A percentile compares a stretch with the other conserved stretches of the same genome.
Evolutionary conservation across 148 eudicot species (phyloP).

Genomic region (Camellia granthamiana): DNA sequence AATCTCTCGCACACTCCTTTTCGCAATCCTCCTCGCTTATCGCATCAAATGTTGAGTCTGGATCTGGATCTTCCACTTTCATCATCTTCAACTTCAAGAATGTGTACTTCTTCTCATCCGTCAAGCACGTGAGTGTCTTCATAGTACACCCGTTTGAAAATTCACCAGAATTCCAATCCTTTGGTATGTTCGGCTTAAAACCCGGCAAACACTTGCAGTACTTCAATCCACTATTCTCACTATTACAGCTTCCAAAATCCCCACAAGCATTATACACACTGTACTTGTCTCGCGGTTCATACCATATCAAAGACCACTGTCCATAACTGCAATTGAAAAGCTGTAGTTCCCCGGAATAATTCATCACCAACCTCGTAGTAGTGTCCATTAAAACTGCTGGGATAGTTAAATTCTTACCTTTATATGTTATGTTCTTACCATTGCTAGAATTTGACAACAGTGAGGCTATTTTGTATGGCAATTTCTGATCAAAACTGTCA

Average conservation of each 20-base stretch:
- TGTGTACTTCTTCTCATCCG: neutral
- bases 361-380: constrained; percentile 24
- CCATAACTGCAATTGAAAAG: neutral
- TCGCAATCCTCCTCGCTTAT: neutral
- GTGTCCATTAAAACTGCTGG: no score
- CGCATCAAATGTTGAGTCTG: neutral
- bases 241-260: constrained; percentile 8
- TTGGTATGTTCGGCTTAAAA: neutral
- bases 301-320: constrained; percentile 16
- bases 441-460: neutral
- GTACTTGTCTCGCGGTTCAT: constrained; percentile 8
- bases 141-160: constrained; percentile 18
- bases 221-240: no score
- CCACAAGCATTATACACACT: constrained; percentile 20
- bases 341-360: constrained; percentile 33
- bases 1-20: constrained; percentile 4
- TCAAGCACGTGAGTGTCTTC: neutral
- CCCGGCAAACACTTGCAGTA: constrained; percentile 23
- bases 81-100: constrained; percentile 1
- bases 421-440: no score
- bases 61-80: neutral
- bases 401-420: no score
- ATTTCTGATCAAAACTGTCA: neutral
- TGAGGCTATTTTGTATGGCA: neutral
- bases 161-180: constrained; percentile 2